Conservation (phyloP, 2,329 filamentous ascomycete genomes). For the Trichoderma cornu-damae region DNA sequence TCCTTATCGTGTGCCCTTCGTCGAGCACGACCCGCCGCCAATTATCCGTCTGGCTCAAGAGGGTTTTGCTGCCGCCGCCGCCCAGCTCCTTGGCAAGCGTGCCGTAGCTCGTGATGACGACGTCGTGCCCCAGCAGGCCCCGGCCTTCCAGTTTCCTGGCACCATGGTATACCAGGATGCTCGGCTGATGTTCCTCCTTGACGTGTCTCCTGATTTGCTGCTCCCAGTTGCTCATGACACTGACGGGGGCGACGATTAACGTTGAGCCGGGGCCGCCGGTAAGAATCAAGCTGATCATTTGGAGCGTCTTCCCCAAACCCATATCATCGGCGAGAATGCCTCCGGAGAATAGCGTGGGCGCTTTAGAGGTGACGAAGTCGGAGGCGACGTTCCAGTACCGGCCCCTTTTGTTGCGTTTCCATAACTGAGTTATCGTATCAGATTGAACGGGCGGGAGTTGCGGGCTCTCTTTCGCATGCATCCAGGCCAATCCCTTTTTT, state of each 20-base stretch:
- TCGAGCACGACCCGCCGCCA: slow-evolving; percentile 80
- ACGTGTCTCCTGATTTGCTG: slow-evolving; percentile 73
- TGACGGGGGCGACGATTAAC: slow-evolving; percentile 74
- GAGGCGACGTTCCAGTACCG: slow-evolving; percentile 57
- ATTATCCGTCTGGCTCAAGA: slow-evolving; percentile 35
- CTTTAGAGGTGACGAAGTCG: slow-evolving; percentile 54
- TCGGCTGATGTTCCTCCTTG: slow-evolving; percentile 55
- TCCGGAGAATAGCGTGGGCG: slow-evolving; percentile 65
- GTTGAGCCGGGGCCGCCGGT: slow-evolving; percentile 55
- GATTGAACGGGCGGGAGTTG: slow-evolving; percentile 55
- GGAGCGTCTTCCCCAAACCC: slow-evolving; percentile 85
- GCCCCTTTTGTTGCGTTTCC: slow-evolving; percentile 53
- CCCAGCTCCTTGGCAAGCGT: slow-evolving; percentile 64
- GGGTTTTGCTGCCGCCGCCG: slow-evolving; percentile 21
- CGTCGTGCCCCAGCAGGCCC: slow-evolving; percentile 61
- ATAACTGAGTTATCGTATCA: slow-evolving; percentile 64
- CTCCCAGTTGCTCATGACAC: slow-evolving; percentile 88
- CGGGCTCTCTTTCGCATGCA: slow-evolving; percentile 70
- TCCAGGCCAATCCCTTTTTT: slow-evolving; percentile 70
- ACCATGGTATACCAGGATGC: slow-evolving; percentile 71
- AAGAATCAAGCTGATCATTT: slow-evolving; percentile 75
- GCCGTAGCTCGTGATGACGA: slow-evolving; percentile 82
- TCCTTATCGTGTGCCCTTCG: slow-evolving; percentile 78
- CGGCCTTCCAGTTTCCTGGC: slow-evolving; percentile 49
- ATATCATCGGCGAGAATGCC: slow-evolving; percentile 87